Base-by-base conservation (phyloP, 495 filamentous ascomycete species). In the Oidiodendron maius region DNA sequence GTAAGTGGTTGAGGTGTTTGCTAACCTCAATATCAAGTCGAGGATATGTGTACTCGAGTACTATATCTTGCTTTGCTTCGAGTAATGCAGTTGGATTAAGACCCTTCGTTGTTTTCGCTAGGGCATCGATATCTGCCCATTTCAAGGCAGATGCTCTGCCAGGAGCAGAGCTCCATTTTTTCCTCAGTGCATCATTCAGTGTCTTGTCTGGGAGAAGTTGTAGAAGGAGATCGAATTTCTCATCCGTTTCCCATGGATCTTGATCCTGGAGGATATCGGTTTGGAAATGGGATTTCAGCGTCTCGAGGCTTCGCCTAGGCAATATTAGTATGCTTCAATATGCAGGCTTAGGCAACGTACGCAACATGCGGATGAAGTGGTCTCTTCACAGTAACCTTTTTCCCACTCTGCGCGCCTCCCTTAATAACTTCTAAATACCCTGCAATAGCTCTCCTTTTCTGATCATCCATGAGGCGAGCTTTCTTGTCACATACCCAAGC, bases 41-140 rank as follows among this genome's bases (percentile, higher is more conserved):
- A n/a, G 93, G 94, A 64, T 98, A 98, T 3, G 93, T 95, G 67
- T 97, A 96, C 67, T 97, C 94, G 21, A 98, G 76, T 12, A 96
- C 80, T 37, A 97, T 83, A 59, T 97, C 93, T 56, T 94, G 87
- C 67, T 95, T 96, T 20, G 86, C 87, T 50, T 96, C 87, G n/a
- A 81, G 73, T 20, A 97, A 74, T 2, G 78, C 74, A 41, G 71
- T 68, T 2, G 79, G 50, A 57, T 88, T 81, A 0, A 91, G 64
- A 1, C 70, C 77, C 41, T 80, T 82, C 61, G 79, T 80, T 0
- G 81, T 77, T 59, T 86, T 84, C 13, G 93, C 93, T 2, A 96
- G 64, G 0, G 78, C 65, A 65, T 96, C 84, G 57, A 98, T 96
- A 63, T 98, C 93, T 5, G 83, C 77, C 94, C 93, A 98, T 67